phyloP scores from a whole-genome alignment of 345 rosid species.

The Noccaea bulbosa region DNA sequence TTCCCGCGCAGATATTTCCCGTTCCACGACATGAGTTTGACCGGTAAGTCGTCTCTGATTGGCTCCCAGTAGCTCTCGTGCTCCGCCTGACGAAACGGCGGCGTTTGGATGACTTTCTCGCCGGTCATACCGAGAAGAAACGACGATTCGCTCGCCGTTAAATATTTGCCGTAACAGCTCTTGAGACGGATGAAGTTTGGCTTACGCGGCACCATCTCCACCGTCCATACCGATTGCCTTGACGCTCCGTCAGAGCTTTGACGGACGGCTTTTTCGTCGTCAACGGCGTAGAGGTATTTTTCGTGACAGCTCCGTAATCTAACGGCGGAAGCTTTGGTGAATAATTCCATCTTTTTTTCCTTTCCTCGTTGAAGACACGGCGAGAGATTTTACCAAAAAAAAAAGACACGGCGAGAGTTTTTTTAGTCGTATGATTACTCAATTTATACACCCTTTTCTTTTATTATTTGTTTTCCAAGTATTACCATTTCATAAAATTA shows the following conservation, averaged over 20 bases:
- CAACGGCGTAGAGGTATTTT: constrained; percentile 73
- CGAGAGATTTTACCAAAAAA: not conserved
- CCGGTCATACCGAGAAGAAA: constrained; percentile 85
- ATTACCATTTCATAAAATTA: not conserved
- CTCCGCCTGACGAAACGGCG: constrained; percentile 45
- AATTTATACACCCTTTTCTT: not conserved
- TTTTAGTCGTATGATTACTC: not conserved
- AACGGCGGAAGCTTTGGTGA: constrained; percentile 60
- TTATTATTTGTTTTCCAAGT: constrained; percentile 23
- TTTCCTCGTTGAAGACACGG: constrained; percentile 8
- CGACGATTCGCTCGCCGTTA: constrained; percentile 66
- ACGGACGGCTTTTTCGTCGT: constrained; percentile 60
- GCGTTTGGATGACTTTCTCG: constrained; percentile 59
- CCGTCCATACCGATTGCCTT: constrained; percentile 62
- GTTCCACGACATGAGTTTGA: constrained; percentile 65
- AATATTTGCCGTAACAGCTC: constrained; percentile 66
- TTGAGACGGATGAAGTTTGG: constrained; percentile 56
- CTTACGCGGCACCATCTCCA: constrained; percentile 64
- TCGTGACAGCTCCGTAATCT: constrained; percentile 83
- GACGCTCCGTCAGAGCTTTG: constrained; percentile 66
- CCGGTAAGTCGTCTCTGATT: constrained; percentile 65
- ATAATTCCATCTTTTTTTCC: constrained; percentile 59
- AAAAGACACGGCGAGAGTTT: not conserved
- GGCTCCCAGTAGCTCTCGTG: constrained; percentile 79
- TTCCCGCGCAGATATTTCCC: constrained; percentile 71